Evolutionary conservation across 2,329 filamentous ascomycete species (phyloP).

Genomic region (Metarhizium anisopliae): DNA sequence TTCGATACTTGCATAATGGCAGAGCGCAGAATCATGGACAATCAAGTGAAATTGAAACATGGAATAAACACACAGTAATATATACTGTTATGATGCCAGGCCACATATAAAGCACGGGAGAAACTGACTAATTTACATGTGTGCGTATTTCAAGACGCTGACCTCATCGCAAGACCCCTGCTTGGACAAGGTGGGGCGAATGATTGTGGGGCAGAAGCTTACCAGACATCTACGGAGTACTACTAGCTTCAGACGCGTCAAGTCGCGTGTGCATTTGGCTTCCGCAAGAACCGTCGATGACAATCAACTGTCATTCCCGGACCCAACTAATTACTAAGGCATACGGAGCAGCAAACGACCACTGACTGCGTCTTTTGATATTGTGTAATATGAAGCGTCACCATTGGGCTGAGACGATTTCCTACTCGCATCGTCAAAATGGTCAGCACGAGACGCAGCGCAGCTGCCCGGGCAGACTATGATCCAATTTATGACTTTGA

Average conservation of each 20-base stretch:
- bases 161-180: no score
- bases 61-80: no score
- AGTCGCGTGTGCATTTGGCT: not conserved
- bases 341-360: not conserved
- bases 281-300: not conserved
- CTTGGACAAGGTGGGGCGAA: not conserved
- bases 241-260: not conserved
- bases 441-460: constrained; percentile 1
- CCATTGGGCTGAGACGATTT: not conserved
- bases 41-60: no score
- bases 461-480: not conserved
- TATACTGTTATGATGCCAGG: no score
- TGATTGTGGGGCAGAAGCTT: not conserved
- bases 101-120: no score
- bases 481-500: not conserved
- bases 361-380: not conserved
- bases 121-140: no score
- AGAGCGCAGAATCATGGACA: not conserved
- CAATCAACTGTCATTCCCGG: not conserved
- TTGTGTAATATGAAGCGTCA: not conserved
- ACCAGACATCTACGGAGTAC: not conserved
- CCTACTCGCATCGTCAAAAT: not conserved
- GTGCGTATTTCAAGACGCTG: no score
- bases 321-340: not conserved
- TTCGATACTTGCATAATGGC: not conserved